These are phyloP conservation scores for Gossypium armourianum DNA, from an alignment of 441 rosid genomes.

Conservation along the genomic window DNA sequence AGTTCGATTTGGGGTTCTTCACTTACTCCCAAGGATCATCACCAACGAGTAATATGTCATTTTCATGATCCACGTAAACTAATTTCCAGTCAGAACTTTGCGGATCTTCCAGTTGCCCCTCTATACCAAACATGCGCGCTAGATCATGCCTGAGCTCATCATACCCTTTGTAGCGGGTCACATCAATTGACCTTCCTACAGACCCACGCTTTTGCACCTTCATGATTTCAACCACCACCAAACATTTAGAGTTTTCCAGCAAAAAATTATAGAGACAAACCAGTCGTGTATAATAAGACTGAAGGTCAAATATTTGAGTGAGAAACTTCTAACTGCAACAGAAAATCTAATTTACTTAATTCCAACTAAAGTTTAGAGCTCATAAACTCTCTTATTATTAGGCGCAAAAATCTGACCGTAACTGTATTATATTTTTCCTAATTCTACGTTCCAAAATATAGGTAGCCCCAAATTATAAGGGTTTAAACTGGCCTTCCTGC, in stretches of 20 bases:
- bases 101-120: conserved; percentile 85
- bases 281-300: too few species aligned
- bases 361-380: not conserved
- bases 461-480: not conserved
- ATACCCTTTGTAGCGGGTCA: conserved; percentile 66
- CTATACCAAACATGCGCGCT: conserved; percentile 88
- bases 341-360: too few species aligned
- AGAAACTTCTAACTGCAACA: too few species aligned
- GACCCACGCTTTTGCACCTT: conserved; percentile 96
- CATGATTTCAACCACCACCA: conserved; percentile 18
- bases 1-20: not conserved
- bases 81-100: conserved; percentile 88
- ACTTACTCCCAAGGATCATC: conserved; percentile 99
- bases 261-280: not conserved
- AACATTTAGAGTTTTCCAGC: conserved; percentile 5
- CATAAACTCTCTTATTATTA: not conserved
- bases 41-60: conserved; percentile 81
- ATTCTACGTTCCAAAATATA: not conserved
- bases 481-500: not conserved
- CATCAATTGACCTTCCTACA: conserved; percentile 87
- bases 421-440: not conserved
- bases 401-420: not conserved
- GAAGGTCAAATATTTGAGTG: too few species aligned
- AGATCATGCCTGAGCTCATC: conserved; percentile 76
- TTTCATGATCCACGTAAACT: conserved; percentile 83